These are phyloP conservation scores for Recurvomyces mirabilis DNA, from an alignment of 495 filamentous ascomycete species.

Conservation along the genomic window DNA sequence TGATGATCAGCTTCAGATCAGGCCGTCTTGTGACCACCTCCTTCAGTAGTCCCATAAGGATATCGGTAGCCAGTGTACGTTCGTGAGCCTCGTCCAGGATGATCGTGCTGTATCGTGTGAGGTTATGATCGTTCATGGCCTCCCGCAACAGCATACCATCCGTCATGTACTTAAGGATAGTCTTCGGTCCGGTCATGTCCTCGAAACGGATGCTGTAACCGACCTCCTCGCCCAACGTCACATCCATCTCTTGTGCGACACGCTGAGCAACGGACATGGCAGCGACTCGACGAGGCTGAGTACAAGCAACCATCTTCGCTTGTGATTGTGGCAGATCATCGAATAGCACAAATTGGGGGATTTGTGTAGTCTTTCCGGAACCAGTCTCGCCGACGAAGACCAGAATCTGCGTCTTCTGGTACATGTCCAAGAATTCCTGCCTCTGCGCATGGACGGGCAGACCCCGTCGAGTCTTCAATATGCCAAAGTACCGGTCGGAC, in stretches of 20 bases:
- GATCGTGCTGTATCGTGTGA: constrained; percentile 89
- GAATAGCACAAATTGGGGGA: constrained; percentile 94
- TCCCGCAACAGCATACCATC: constrained; percentile 98
- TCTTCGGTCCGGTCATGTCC: constrained; percentile 82
- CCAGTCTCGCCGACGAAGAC: constrained; percentile 99
- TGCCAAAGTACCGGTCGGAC: constrained; percentile 76
- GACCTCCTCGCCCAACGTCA: constrained; percentile 85
- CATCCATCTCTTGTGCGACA: constrained; percentile 95
- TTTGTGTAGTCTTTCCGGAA: constrained; percentile 98
- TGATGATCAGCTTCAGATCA: constrained; percentile 91
- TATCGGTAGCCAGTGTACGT: constrained; percentile 89
- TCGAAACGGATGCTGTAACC: constrained; percentile 99
- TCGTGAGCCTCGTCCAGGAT: constrained; percentile 99
- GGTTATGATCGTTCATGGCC: constrained; percentile 91
- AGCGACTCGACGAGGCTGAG: constrained; percentile 92
- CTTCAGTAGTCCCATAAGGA: constrained; percentile 87
- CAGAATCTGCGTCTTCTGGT: constrained; percentile 85
- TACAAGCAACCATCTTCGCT: constrained; percentile 88
- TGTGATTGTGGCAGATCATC: constrained; percentile 85
- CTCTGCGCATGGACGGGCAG: constrained; percentile 85
- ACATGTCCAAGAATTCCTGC: constrained; percentile 81
- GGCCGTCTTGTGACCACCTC: constrained; percentile 78
- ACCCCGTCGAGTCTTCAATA: constrained; percentile 69
- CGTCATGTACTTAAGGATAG: constrained; percentile 98
- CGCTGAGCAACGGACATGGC: constrained; percentile 98